Evolutionary conservation across 805 yeast species (phyloP).

Genomic region (Myxozyma geophila): DNA sequence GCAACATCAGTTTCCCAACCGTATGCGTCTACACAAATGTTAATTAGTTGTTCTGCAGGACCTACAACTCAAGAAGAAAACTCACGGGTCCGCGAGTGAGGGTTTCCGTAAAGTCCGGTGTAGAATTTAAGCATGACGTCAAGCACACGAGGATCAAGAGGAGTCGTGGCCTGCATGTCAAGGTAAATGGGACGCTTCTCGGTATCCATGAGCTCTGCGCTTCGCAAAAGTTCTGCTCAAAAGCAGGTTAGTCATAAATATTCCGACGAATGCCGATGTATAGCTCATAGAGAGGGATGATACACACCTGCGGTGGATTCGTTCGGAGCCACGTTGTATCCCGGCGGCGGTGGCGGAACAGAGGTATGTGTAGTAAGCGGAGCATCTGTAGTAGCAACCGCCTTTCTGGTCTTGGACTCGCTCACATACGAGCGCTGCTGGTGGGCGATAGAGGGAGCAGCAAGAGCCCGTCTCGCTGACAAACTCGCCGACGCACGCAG

Average conservation of each 20-base stretch:
- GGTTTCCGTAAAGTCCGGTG: constrained; percentile 96
- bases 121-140: constrained; percentile 83
- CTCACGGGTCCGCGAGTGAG: constrained; percentile 86
- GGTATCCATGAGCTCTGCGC: constrained; percentile 31
- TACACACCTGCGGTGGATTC: constrained; percentile 15
- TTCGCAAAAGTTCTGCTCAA: constrained; percentile 25
- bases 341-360: constrained; percentile 23
- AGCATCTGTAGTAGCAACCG: constrained; percentile 24
- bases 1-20: constrained; percentile 99
- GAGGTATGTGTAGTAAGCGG: constrained; percentile 22
- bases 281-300: neutral
- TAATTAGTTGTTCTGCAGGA: no score
- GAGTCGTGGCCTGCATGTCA: constrained; percentile 98
- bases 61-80: neutral
- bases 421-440: constrained; percentile 17
- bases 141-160: constrained; percentile 94
- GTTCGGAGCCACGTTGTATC: constrained; percentile 12
- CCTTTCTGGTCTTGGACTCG: constrained; percentile 4
- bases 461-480: neutral
- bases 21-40: constrained; percentile 59
- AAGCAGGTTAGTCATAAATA: neutral
- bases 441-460: neutral
- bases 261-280: no score
- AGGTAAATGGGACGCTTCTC: constrained; percentile 80
- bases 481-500: constrained; percentile 7